Conservation (phyloP, 345 rosid genomes). For the Carallia pectinifolia region DNA sequence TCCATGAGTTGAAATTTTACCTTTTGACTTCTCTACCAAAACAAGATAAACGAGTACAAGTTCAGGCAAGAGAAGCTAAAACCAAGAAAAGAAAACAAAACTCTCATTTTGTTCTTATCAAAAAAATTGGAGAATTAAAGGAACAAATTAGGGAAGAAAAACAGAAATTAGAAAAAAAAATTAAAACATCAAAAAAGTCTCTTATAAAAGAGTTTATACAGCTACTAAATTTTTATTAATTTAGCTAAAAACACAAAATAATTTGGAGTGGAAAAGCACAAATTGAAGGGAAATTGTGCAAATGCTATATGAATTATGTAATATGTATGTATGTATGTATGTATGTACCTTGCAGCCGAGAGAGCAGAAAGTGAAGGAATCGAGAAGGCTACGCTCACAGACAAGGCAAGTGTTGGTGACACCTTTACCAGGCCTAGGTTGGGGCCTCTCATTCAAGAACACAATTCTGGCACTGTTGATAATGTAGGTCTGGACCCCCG, state of each 20-base stretch:
- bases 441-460: slow-evolving; percentile 94
- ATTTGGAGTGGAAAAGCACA: no score
- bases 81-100: background rate
- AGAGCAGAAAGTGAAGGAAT: slow-evolving; percentile 94
- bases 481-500: slow-evolving; percentile 90
- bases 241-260: no score
- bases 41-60: background rate
- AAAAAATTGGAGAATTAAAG: background rate
- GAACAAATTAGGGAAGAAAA: no score
- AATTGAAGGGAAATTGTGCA: no score
- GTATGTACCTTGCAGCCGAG: slow-evolving; percentile 88
- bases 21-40: background rate
- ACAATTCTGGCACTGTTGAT: slow-evolving; percentile 97
- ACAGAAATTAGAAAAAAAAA: background rate
- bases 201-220: no score
- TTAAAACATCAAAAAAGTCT: background rate
- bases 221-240: no score
- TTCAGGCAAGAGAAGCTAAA: background rate
- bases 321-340: background rate
- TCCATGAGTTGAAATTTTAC: background rate
- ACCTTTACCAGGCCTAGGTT: slow-evolving; percentile 95
- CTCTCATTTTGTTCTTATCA: background rate
- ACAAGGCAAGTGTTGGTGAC: slow-evolving; percentile 90
- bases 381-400: slow-evolving; percentile 91
- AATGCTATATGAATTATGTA: background rate